Conservation (phyloP, 1,139 yeast genomes). For the Maudiozyma humilis region DNA sequence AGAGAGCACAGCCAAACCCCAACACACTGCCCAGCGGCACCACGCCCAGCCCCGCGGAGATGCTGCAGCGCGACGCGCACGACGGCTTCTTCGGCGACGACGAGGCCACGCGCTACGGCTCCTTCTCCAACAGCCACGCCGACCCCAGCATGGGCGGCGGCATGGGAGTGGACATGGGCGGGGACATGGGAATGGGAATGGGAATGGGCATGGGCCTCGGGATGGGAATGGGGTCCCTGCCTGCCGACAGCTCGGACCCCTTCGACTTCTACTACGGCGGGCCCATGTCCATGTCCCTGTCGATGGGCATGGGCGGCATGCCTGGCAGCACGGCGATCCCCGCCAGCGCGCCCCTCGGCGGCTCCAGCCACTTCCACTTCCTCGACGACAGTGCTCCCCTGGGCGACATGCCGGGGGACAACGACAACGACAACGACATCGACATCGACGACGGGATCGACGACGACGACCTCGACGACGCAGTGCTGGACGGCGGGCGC, state of each 20-base stretch:
- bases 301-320: not conserved
- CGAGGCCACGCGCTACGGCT: constrained; percentile 3
- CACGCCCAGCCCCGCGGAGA: too few relatives aligned
- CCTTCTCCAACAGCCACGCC: constrained; percentile 1
- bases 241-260: not conserved
- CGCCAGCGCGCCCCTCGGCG: not conserved
- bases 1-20: too few relatives aligned
- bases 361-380: not conserved
- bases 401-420: not conserved
- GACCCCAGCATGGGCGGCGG: not conserved
- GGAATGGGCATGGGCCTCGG: not conserved
- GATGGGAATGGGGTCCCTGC: not conserved
- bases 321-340: not conserved
- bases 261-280: too few relatives aligned
- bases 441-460: not conserved
- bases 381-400: not conserved
- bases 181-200: not conserved
- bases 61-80: not conserved
- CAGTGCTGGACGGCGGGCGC: not conserved
- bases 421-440: not conserved
- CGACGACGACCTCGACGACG: not conserved
- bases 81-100: not conserved
- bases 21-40: too few relatives aligned
- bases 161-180: not conserved
- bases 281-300: not conserved